A percentile compares a stretch with the other conserved stretches of the same genome.
phyloP scores from a whole-genome alignment of 176 grass and related monocot genomes.

The Avena sativa region DNA sequence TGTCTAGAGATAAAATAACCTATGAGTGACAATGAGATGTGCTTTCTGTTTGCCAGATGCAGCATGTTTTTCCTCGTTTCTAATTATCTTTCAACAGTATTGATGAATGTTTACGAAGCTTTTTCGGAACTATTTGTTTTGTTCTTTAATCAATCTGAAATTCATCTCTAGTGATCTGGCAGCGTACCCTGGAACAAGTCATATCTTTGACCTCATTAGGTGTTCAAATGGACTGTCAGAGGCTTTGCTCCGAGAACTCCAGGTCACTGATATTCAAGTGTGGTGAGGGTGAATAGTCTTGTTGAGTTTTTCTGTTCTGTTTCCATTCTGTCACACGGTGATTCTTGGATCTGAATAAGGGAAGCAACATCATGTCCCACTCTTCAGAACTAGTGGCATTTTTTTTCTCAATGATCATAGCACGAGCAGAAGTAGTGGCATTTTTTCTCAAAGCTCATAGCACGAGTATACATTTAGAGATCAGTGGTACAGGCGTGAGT shows the following conservation, averaged over 20 bases:
- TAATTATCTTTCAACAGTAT: not conserved
- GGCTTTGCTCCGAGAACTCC: not conserved
- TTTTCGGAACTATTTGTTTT: not conserved
- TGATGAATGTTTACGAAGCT: not conserved
- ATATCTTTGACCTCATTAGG: not conserved
- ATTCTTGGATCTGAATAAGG: not conserved
- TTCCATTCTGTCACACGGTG: not conserved
- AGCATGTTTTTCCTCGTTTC: not conserved
- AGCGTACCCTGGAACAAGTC: not conserved
- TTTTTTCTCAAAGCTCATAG: not conserved
- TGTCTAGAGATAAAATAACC: slow-evolving; percentile 40
- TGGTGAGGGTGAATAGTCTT: not conserved
- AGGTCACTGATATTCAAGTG: not conserved
- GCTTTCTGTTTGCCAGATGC: not conserved
- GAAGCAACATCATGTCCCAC: too few relatives aligned
- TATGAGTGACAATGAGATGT: not conserved
- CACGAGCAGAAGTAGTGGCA: too few relatives aligned
- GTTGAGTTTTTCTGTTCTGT: not conserved
- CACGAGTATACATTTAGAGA: not conserved
- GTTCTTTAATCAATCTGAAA: not conserved
- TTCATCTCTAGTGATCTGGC: too few relatives aligned
- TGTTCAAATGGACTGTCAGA: not conserved
- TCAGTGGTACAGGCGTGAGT: not conserved
- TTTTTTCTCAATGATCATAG: too few relatives aligned
- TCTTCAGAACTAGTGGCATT: too few relatives aligned